phyloP scores from a whole-genome alignment of 176 grass and related monocot species.

The Aegilops tauschii region DNA sequence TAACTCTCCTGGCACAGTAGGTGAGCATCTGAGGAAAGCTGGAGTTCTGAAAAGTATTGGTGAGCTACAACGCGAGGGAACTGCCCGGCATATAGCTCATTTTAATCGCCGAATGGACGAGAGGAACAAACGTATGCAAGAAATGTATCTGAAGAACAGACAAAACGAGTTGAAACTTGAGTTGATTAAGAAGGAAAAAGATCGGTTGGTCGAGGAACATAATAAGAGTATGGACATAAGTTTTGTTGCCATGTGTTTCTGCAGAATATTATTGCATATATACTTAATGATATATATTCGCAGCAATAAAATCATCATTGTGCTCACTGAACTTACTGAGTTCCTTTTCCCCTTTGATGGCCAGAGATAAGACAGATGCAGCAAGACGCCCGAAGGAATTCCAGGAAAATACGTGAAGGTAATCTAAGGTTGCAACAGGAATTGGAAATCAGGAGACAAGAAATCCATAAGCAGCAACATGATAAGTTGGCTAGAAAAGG shows the following conservation, averaged over 20 bases:
- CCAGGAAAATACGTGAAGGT: constrained; percentile 4
- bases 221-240: constrained; percentile 35
- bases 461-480: constrained; percentile 27
- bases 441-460: constrained; percentile 12
- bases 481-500: constrained; percentile 15
- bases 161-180: constrained; percentile 39
- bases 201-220: constrained; percentile 34
- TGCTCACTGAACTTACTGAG: background rate
- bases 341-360: constrained; percentile 16
- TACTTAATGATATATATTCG: background rate
- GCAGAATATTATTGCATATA: too few species aligned
- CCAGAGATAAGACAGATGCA: constrained; percentile 38
- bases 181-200: constrained; percentile 36
- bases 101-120: constrained; percentile 33
- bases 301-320: background rate
- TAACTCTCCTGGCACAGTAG: constrained; percentile 32
- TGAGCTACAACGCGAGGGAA: constrained; percentile 41
- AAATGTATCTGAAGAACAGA: constrained; percentile 27
- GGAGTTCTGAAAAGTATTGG: constrained; percentile 42
- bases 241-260: background rate
- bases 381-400: background rate
- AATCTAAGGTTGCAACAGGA: constrained; percentile 14
- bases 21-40: constrained; percentile 45
- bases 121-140: constrained; percentile 26
- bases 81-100: constrained; percentile 23